Base-by-base conservation (phyloP, 805 yeast genomes). In the Lipomyces chichibuensis region DNA sequence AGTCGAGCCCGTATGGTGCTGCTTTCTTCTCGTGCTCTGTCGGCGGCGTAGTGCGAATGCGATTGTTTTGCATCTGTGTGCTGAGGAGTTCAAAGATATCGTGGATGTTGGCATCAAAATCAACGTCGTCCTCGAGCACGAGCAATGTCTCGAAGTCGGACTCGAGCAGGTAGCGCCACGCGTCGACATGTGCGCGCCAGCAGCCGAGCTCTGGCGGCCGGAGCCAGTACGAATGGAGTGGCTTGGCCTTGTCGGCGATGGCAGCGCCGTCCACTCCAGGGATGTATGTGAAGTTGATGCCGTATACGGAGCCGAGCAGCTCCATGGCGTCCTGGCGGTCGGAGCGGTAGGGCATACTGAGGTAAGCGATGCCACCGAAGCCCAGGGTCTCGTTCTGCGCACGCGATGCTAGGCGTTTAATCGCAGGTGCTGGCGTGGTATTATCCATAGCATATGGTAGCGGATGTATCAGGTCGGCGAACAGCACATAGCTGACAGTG, bases 181-280 rank as follows among this genome's bases (percentile, higher is more conserved):
- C 69, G 58, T 65, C 59, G 33, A 64, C 66, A 32, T 65, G 69
- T 13, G 66, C 69, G 7, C 69, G 39, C 69, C 69, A 65, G 61
- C 66, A 65, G 5, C 69, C 69, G n/a, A 65, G 43, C 35, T 60
- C 63, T 20, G 62, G 60, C 27, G 65, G 51, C 23, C 63, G n/a
- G 43, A 65, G 27, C 25, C 39, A 32, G 29, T 56, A 59, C 8
- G 43, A 35, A 6, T 59, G 55, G 14, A 60, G 65, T 23, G 69
- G 69, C 63, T 46, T 46, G 23, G 69, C 65, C 32, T 65, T 65
- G 4, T 23, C 39, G 29, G 17, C 54, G 11, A 65, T 58, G 8
- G 46, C 23, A 13, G 49, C 54, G 6, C 66, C 66, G 37, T 58
- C 64, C 8, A 65, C 64, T 9, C 69, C 69, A 27, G 63, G 61